Evolutionary conservation across 2,329 filamentous ascomycete species (phyloP).

Genomic region (Aspergillus latus): DNA sequence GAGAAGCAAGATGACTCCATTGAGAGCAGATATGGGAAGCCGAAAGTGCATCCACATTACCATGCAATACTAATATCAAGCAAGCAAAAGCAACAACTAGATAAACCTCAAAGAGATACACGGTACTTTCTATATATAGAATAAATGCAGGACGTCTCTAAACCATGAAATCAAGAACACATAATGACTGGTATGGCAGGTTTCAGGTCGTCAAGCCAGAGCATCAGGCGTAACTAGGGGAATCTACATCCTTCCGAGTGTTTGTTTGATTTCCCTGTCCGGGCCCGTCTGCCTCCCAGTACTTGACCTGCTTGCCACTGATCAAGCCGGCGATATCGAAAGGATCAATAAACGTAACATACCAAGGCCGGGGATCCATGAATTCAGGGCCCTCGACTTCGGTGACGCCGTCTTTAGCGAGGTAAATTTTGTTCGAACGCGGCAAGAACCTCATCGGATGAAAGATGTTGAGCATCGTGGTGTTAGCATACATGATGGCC

Average conservation of each 20-base stretch:
- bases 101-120: too few relatives aligned
- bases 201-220: too few relatives aligned
- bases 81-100: too few relatives aligned
- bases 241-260: not conserved
- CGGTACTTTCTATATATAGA: too few relatives aligned
- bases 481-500: constrained; percentile 53
- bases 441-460: constrained; percentile 54
- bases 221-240: not conserved
- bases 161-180: too few relatives aligned
- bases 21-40: too few relatives aligned
- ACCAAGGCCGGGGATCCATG: constrained; percentile 47
- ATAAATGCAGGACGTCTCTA: too few relatives aligned
- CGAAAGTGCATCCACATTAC: too few relatives aligned
- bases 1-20: too few relatives aligned
- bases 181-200: too few relatives aligned
- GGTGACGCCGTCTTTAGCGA: constrained; percentile 53
- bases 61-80: too few relatives aligned
- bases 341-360: constrained; percentile 46
- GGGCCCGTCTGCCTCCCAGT: constrained; percentile 35
- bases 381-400: constrained; percentile 53
- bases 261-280: not conserved
- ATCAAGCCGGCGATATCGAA: constrained; percentile 44
- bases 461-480: constrained; percentile 52
- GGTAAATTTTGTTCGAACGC: constrained; percentile 51
- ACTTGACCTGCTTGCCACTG: constrained; percentile 39